Conservation (phyloP, 2,329 filamentous ascomycete genomes). For the Penicillium freii region DNA sequence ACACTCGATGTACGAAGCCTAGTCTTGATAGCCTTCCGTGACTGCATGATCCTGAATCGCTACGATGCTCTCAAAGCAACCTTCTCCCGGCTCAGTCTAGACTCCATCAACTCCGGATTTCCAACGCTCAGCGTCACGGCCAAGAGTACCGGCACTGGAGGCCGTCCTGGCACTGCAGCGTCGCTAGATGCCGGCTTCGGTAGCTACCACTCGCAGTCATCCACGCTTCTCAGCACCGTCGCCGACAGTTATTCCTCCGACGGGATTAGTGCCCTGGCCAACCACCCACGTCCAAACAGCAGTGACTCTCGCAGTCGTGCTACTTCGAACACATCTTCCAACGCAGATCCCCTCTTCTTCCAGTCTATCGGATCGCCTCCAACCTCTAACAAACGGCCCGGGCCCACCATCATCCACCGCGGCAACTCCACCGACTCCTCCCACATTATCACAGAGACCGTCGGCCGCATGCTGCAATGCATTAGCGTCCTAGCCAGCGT, state of each 20-base stretch:
- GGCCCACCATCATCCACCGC: conserved; percentile 36
- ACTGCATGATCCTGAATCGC: conserved; percentile 81
- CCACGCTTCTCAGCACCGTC: conserved; percentile 69
- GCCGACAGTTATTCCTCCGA: conserved; percentile 55
- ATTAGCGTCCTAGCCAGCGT: conserved; percentile 84
- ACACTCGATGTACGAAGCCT: conserved; percentile 84
- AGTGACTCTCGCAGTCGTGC: conserved; percentile 64
- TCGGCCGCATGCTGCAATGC: conserved; percentile 93
- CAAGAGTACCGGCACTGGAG: conserved; percentile 46
- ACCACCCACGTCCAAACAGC: conserved; percentile 18
- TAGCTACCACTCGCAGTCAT: conserved; percentile 76
- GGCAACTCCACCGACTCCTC: conserved; percentile 48
- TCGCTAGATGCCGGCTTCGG: conserved; percentile 71
- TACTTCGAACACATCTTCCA: conserved; percentile 74
- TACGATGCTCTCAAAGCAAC: conserved; percentile 86
- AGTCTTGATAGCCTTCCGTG: conserved; percentile 82
- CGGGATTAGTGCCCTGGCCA: conserved; percentile 42
- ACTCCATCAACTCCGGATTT: conserved; percentile 63
- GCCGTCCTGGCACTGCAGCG: conserved; percentile 70
- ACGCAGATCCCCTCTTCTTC: conserved; percentile 45
- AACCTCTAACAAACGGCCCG: conserved; percentile 27
- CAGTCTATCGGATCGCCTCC: conserved; percentile 43
- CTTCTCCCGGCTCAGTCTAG: conserved; percentile 84
- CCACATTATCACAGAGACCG: conserved; percentile 84
- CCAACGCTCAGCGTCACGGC: conserved; percentile 41